Conservation (phyloP, 257 asterid genomes). For the Capsicum pubescens region DNA sequence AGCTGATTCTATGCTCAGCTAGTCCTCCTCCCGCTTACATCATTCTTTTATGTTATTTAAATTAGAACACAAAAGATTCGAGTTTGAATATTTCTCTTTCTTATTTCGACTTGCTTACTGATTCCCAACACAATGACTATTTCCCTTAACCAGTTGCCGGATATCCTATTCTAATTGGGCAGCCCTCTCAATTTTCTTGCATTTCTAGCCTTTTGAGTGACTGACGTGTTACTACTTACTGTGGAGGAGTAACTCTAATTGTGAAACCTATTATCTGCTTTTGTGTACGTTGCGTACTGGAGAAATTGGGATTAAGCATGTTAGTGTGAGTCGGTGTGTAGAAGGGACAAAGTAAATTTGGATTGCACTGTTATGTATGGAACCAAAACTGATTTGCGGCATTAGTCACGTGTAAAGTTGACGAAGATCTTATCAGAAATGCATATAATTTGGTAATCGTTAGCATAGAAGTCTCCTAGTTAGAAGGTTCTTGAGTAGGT, state of each 20-base stretch:
- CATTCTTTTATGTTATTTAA: neutral
- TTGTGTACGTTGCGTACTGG: neutral
- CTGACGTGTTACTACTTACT: neutral
- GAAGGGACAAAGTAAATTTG: neutral
- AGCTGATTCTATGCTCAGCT: neutral
- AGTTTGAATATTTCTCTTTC: neutral
- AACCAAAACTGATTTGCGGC: neutral
- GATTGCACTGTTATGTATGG: slow-evolving; percentile 7
- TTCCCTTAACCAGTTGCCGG: slow-evolving; percentile 5
- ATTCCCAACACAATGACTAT: neutral
- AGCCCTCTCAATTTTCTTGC: slow-evolving; percentile 5
- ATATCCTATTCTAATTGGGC: neutral
- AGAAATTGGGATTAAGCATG: neutral
- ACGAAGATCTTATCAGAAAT: neutral
- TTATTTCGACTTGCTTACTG: neutral
- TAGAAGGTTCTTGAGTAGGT: neutral
- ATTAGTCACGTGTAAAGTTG: neutral
- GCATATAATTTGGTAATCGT: neutral
- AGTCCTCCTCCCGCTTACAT: neutral
- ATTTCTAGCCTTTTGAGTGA: neutral
- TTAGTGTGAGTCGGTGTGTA: neutral
- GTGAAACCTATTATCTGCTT: neutral
- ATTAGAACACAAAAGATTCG: neutral
- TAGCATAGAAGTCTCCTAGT: neutral
- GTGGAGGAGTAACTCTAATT: neutral